Conservation (phyloP, 192 early-diverging fungal species). For the Podochytrium sp. region DNA sequence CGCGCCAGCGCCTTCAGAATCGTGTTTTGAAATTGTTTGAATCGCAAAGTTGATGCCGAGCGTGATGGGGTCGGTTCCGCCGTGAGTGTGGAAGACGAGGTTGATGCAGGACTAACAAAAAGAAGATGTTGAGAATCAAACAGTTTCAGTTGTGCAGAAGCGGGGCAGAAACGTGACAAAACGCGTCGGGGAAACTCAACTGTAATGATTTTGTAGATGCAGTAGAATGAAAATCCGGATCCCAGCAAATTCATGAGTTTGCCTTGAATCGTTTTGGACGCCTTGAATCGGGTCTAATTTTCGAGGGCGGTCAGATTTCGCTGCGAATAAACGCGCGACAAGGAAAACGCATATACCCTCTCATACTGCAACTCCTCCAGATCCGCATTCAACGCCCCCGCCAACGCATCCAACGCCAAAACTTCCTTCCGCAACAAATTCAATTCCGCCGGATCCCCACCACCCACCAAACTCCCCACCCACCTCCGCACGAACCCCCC, state of each 20-base stretch:
- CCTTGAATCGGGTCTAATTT: conserved; percentile 54
- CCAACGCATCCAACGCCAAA: conserved; percentile 65
- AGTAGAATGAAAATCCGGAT: conserved; percentile 86
- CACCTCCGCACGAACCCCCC: conserved; percentile 59
- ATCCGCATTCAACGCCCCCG: conserved; percentile 73
- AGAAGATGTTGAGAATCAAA: not conserved
- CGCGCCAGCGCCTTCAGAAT: conserved; percentile 44
- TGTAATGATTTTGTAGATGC: conserved; percentile 85
- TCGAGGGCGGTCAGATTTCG: not conserved
- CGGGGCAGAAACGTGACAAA: not conserved
- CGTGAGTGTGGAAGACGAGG: conserved; percentile 73
- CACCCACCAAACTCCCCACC: conserved; percentile 45
- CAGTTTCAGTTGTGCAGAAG: not conserved
- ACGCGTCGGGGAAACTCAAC: conserved; percentile 43
- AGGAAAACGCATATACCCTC: conserved; percentile 41
- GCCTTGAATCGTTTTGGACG: conserved; percentile 75
- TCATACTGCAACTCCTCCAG: conserved; percentile 84
- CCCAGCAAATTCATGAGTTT: conserved; percentile 82
- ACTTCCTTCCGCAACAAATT: conserved; percentile 55
- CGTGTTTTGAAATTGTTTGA: conserved; percentile 58
- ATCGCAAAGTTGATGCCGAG: conserved; percentile 74
- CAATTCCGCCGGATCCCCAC: conserved; percentile 43
- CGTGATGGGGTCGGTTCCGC: conserved; percentile 83
- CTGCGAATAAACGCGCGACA: not conserved
- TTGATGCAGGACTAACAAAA: conserved; percentile 69